phyloP scores from a whole-genome alignment of 177 flowering plant genomes.

The Vitis hybrid region DNA sequence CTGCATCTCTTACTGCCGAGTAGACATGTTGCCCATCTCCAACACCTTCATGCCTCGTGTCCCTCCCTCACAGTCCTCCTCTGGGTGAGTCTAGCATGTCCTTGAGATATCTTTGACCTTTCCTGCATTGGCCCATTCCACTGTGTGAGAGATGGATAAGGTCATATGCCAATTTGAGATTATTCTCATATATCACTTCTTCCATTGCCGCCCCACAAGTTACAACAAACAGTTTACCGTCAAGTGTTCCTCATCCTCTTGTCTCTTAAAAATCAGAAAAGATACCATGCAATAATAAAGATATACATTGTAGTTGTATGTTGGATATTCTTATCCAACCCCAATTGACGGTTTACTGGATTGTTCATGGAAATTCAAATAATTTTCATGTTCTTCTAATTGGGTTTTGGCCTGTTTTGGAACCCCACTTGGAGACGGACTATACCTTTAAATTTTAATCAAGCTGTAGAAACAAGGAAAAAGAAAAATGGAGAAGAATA shows the following conservation, averaged over 20 bases:
- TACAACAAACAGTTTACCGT: constrained; percentile 11
- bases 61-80: background rate
- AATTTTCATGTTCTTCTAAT: no score
- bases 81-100: no score
- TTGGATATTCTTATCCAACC: no score
- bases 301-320: background rate
- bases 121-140: background rate
- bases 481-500: no score
- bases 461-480: no score
- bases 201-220: no score
- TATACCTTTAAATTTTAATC: no score
- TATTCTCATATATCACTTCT: no score
- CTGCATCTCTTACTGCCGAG: constrained; percentile 2
- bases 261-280: constrained; percentile 8
- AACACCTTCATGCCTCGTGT: constrained; percentile 16
- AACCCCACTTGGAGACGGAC: no score
- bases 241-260: background rate
- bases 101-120: constrained; percentile 3
- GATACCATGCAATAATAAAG: background rate
- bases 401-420: no score
- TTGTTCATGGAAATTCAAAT: no score
- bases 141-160: constrained; percentile 20
- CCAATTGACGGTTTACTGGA: no score
- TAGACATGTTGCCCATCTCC: constrained; percentile 14
- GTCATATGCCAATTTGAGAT: constrained; percentile 8